Base-by-base conservation (phyloP, 2,329 filamentous ascomycete species). In the Aureobasidium zeae region DNA sequence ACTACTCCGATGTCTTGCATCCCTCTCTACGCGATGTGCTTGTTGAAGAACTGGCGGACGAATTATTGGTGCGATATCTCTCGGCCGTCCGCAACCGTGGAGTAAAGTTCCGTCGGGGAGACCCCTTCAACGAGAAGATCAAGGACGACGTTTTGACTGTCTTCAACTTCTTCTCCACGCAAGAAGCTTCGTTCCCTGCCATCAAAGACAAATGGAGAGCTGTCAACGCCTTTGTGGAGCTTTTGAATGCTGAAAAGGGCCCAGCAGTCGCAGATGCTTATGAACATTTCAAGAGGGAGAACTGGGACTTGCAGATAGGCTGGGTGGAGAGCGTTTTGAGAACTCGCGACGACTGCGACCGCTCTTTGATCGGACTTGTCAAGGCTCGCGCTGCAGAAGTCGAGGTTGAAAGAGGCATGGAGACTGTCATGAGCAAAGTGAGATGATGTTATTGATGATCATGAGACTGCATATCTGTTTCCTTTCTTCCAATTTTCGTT, bases 271-370 rank as follows among this genome's bases (percentile, higher is more conserved):
- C 86, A 12, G 77, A 83, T 39, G 79, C 85, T 1, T 96, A 94
- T 57, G 82, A 82, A 54, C 68, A 70, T 4, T 89, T 98, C 68
- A 96, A 95, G 71, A 69, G 66, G 28, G 73, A 77, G 33, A 95
- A 94, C 63, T 94, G 89, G 85, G 91, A 98, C 64, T 69, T 96
- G 59, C 86, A 93, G 62, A 80, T 96, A 47, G 82, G 80, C 33
- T 98, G 91, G 91, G 87, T 98, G 6, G 93, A 98, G 70, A 83
- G 85, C 5, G 89, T 94, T 35, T 60, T 98, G 51, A 75, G 88
- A 52, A 73, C 79, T 2, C 73, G 93, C 53, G 91, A 98, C 63
- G 91, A 98, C 67, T 96, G 94, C 65, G 91, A 96, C 63, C 73
- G 89, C 53, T 75, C 77, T 48, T 86, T 96, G 84, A 64, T 96